Percentiles rank a stretch among this genome's conserved stretches.
Evolutionary conservation across 2,329 filamentous ascomycete species (phyloP).

Genomic region (Colletotrichum endophyticum): DNA sequence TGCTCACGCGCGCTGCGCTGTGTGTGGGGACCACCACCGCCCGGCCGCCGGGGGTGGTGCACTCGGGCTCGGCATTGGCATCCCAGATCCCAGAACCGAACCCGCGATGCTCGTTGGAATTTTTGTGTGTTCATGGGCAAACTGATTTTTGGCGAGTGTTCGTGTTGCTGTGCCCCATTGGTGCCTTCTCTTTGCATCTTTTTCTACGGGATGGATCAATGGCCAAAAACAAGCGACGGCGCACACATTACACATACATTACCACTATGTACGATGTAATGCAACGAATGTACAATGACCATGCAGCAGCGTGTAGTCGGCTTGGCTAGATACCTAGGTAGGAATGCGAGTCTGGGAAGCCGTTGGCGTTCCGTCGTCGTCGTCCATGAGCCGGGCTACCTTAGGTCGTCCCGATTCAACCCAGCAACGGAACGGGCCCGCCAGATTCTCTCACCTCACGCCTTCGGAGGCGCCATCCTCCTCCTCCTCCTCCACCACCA

Average conservation of each 20-base stretch:
- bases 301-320: neutral
- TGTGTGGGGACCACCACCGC: neutral
- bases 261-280: neutral
- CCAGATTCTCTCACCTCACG: neutral
- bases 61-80: slow-evolving; percentile 9
- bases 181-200: neutral
- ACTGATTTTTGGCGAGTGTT: neutral
- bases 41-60: neutral
- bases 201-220: neutral
- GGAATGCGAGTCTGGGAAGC: neutral
- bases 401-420: neutral
- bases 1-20: slow-evolving; percentile 9
- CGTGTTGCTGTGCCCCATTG: neutral
- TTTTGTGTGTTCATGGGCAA: neutral
- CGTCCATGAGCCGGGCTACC: neutral
- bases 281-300: neutral
- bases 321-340: neutral
- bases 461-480: neutral
- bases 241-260: neutral
- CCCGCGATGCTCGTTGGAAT: neutral
- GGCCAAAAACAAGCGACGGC: neutral
- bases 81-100: neutral
- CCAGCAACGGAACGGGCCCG: slow-evolving; percentile 1
- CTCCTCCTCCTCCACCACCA: neutral
- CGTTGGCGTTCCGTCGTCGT: neutral